Conservation (phyloP, 108 stramenopile genomes). For the Chaetoceros tenuissimus region DNA sequence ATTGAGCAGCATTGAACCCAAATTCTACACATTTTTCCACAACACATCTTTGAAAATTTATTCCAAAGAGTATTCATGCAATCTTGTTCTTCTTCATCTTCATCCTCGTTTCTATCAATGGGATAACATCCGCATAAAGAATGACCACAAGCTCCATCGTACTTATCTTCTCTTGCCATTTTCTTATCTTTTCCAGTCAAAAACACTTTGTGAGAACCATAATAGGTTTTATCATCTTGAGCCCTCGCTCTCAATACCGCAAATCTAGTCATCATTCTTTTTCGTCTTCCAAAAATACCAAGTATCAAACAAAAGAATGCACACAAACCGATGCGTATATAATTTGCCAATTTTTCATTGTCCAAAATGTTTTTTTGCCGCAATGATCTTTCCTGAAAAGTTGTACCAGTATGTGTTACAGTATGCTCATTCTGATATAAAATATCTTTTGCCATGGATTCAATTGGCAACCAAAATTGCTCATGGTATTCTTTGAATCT, state of each 20-base stretch:
- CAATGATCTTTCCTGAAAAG: background rate
- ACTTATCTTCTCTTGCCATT: conserved; percentile 53
- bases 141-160: conserved; percentile 82
- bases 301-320: conserved; percentile 60
- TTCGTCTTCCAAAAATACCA: conserved; percentile 66
- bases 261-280: conserved; percentile 74
- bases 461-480: conserved; percentile 2
- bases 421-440: background rate
- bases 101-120: conserved; percentile 55
- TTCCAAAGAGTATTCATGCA: conserved; percentile 49
- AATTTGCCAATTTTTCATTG: conserved; percentile 23
- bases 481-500: conserved; percentile 10
- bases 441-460: background rate
- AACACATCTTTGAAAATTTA: conserved; percentile 52
- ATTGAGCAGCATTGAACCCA: conserved; percentile 78
- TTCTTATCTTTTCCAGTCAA: conserved; percentile 44
- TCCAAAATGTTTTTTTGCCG: conserved; percentile 7
- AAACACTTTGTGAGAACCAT: conserved; percentile 36
- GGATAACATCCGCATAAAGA: conserved; percentile 84
- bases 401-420: background rate
- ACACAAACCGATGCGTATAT: conserved; percentile 40
- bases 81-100: conserved; percentile 54
- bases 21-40: conserved; percentile 62
- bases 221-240: conserved; percentile 79
- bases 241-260: conserved; percentile 58